phyloP scores from a whole-genome alignment of 768 basidiomycete species.

The Rhodosporidiobolus sp. region DNA sequence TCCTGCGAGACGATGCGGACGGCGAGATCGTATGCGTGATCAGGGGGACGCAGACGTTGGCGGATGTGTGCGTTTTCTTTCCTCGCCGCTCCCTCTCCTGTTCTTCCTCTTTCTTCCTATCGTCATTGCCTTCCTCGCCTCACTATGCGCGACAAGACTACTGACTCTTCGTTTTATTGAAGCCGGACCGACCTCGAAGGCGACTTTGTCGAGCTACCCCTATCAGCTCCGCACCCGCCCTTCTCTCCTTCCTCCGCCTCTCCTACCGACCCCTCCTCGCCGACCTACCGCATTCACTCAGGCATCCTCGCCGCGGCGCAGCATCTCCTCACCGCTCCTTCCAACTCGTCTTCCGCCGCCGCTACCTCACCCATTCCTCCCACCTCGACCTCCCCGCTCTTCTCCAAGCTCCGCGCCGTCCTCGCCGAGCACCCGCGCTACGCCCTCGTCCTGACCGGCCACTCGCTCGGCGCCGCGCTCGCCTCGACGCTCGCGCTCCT shows the following conservation, averaged over 20 bases:
- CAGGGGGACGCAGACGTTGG: conserved; percentile 34
- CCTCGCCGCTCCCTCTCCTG: neutral
- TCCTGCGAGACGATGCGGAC: conserved; percentile 28
- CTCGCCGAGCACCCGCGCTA: conserved; percentile 23
- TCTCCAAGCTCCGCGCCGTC: conserved; percentile 7
- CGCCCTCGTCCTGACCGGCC: conserved; percentile 31
- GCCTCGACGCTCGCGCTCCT: conserved; percentile 26
- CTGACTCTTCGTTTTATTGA: neutral
- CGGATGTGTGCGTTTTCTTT: conserved; percentile 21
- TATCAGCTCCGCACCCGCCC: neutral
- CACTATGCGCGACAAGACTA: no score
- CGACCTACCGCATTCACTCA: conserved; percentile 20
- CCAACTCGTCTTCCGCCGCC: no score
- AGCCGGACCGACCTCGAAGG: conserved; percentile 36
- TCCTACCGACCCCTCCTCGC: neutral
- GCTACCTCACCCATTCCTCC: neutral
- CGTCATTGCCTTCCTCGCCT: no score
- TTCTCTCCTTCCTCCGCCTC: neutral
- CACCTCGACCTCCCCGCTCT: neutral
- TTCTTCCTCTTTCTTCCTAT: no score
- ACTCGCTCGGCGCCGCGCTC: conserved; percentile 35
- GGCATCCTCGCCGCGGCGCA: conserved; percentile 27
- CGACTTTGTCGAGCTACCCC: conserved; percentile 7
- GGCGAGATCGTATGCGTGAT: conserved; percentile 31
- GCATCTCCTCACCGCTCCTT: conserved; percentile 14